Percentiles rank a stretch among this genome's conserved stretches.
Evolutionary conservation across 2,329 filamentous ascomycete genomes (phyloP).

Genomic region (Paecilomyces sp.): DNA sequence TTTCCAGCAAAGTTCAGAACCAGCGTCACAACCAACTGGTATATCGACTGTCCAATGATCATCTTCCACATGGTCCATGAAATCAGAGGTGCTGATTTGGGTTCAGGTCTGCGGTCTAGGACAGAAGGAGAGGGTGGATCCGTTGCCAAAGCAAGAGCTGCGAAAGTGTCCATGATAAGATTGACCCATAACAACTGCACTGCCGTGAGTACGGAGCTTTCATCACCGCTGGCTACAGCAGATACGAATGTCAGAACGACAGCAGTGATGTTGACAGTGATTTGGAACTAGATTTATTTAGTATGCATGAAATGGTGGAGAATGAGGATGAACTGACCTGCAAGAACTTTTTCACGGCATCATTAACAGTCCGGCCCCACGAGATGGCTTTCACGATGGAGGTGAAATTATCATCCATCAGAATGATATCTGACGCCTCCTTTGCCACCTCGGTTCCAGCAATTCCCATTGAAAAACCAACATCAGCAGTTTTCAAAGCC

Average conservation of each 20-base stretch:
- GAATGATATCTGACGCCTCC: conserved; percentile 75
- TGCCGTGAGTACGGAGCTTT: conserved; percentile 56
- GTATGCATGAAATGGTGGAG: background rate
- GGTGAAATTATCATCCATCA: conserved; percentile 83
- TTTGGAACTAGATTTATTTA: conserved; percentile 28
- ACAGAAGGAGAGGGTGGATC: conserved; percentile 54
- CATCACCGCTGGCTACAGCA: conserved; percentile 49
- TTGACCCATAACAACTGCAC: conserved; percentile 65
- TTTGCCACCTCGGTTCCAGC: conserved; percentile 78
- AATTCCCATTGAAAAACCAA: conserved; percentile 82
- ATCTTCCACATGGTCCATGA: conserved; percentile 42
- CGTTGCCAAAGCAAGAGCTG: conserved; percentile 58
- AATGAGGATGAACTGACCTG: conserved; percentile 18
- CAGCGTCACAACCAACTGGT: conserved; percentile 35
- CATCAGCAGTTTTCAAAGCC: conserved; percentile 71
- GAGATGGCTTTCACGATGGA: conserved; percentile 80
- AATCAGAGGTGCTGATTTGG: conserved; percentile 39
- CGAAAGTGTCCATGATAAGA: conserved; percentile 64
- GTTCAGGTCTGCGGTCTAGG: conserved; percentile 46
- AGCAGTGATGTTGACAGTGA: conserved; percentile 59
- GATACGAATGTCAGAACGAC: conserved; percentile 60
- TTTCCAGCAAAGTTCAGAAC: conserved; percentile 40
- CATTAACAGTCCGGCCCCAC: conserved; percentile 72
- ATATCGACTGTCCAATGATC: conserved; percentile 38
- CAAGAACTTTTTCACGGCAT: conserved; percentile 69